phyloP scores from a whole-genome alignment of 352 stramenopile genomes.

The Pythium dissimile region DNA sequence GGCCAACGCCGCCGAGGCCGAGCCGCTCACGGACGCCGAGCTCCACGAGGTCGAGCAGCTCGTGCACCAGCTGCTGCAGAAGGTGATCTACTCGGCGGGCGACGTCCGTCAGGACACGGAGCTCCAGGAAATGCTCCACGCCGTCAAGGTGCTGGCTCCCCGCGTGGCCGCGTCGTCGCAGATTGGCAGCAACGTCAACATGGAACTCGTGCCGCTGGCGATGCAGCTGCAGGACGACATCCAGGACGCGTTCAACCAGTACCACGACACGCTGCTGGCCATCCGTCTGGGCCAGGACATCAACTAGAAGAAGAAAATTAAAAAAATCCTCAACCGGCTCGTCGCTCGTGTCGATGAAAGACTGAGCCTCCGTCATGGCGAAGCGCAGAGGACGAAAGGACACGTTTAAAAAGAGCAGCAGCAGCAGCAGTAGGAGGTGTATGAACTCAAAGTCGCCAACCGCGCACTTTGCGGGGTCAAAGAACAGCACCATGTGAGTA shows the following conservation, averaged over 20 bases:
- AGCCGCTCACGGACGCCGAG: slow-evolving; percentile 85
- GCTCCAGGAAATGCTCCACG: slow-evolving; percentile 89
- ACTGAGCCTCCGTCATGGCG: not conserved
- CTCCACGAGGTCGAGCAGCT: slow-evolving; percentile 87
- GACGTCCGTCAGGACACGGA: slow-evolving; percentile 87
- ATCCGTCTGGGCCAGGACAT: slow-evolving; percentile 78
- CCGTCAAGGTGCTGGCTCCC: slow-evolving; percentile 83
- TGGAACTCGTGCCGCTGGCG: slow-evolving; percentile 83
- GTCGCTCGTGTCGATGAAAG: slow-evolving; percentile 12
- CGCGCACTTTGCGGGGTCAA: no score
- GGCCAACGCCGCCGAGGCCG: slow-evolving; percentile 77
- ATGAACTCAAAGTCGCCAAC: no score
- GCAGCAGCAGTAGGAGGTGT: not conserved
- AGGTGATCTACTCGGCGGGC: slow-evolving; percentile 85
- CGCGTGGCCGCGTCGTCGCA: slow-evolving; percentile 79
- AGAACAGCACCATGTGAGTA: no score
- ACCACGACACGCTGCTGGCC: slow-evolving; percentile 87
- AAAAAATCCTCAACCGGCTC: not conserved
- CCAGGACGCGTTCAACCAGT: slow-evolving; percentile 89
- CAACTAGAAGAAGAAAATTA: slow-evolving; percentile 17
- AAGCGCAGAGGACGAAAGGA: not conserved
- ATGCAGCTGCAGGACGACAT: slow-evolving; percentile 91
- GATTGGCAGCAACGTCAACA: slow-evolving; percentile 85
- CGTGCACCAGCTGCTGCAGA: slow-evolving; percentile 84
- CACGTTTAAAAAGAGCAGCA: not conserved